phyloP scores from a whole-genome alignment of 1,139 yeast genomes.

The Arxiozyma bovina region DNA sequence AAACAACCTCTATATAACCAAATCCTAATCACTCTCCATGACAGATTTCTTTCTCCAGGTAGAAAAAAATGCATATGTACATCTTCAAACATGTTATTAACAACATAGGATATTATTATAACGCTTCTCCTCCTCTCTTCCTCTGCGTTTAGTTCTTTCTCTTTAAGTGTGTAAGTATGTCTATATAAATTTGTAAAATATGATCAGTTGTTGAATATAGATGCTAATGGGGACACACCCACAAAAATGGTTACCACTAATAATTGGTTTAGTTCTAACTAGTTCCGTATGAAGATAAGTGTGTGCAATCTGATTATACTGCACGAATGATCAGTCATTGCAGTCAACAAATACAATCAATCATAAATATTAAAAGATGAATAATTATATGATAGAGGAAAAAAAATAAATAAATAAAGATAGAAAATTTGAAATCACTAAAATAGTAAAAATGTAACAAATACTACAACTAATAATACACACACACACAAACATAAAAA shows the following conservation, averaged over 20 bases:
- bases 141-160: neutral
- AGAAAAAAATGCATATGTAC: neutral
- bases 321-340: neutral
- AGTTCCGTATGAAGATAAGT: no score
- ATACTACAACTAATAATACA: neutral
- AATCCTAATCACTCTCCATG: neutral
- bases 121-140: neutral
- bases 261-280: no score
- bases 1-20: conserved; percentile 51
- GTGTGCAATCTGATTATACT: neutral
- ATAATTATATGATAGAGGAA: no score
- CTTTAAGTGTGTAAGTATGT: no score
- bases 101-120: neutral
- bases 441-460: no score
- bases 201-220: neutral
- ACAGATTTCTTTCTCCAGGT: neutral
- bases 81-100: neutral
- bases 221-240: neutral
- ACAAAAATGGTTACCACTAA: neutral
- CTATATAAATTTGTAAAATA: neutral
- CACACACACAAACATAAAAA: neutral
- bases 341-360: no score
- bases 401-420: neutral
- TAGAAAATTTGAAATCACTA: neutral
- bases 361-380: no score